These are phyloP conservation scores for Harringtonia lauricola DNA, from an alignment of 2,329 filamentous ascomycete species.

Conservation along the genomic window DNA sequence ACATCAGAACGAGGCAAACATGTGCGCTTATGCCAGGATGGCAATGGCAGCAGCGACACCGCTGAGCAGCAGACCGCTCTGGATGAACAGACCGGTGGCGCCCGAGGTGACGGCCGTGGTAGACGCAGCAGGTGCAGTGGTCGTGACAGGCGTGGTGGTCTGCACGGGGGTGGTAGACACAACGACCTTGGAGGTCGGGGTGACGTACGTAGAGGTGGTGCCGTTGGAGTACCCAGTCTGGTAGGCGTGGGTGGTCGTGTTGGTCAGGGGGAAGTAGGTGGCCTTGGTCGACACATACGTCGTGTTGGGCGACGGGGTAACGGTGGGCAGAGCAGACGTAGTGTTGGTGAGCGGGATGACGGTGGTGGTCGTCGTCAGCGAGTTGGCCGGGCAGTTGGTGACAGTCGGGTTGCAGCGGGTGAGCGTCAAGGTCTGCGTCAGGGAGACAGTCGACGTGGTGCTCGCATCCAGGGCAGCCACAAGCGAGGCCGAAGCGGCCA, in stretches of 20 bases:
- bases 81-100: slow-evolving; percentile 24
- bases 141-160: not conserved
- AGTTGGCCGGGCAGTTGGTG: slow-evolving; percentile 30
- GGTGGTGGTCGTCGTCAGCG: slow-evolving; percentile 12
- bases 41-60: slow-evolving; percentile 28
- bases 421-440: slow-evolving; percentile 34
- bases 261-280: slow-evolving; percentile 11
- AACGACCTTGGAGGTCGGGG: slow-evolving; percentile 8
- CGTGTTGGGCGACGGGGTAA: not conserved
- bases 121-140: not conserved
- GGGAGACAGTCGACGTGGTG: slow-evolving; percentile 33
- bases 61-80: slow-evolving; percentile 28
- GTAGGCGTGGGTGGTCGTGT: slow-evolving; percentile 11
- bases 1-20: not conserved
- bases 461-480: slow-evolving; percentile 22
- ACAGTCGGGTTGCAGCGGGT: slow-evolving; percentile 33
- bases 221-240: slow-evolving; percentile 13
- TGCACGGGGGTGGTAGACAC: not conserved
- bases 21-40: slow-evolving; percentile 21
- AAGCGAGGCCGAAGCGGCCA: slow-evolving; percentile 26
- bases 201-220: slow-evolving; percentile 14
- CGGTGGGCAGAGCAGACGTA: slow-evolving; percentile 12
- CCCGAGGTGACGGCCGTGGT: slow-evolving; percentile 11
- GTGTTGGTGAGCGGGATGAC: slow-evolving; percentile 8
- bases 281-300: slow-evolving; percentile 5